These are phyloP conservation scores for Leccinellum luteum DNA, from an alignment of 768 basidiomycete species.

Conservation along the genomic window DNA sequence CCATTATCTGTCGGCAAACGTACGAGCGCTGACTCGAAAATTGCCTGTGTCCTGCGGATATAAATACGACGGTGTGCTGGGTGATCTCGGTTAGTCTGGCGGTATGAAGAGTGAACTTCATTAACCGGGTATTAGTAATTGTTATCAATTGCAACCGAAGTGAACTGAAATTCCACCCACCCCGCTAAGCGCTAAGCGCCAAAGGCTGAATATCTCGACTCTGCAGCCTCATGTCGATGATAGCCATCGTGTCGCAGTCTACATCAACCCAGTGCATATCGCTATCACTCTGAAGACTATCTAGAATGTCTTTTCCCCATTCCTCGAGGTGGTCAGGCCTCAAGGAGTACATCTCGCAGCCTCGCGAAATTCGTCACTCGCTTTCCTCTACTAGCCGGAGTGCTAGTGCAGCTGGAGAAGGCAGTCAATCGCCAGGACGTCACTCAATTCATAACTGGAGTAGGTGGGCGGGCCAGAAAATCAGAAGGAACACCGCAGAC, in stretches of 20 bases:
- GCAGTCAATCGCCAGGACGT: conserved; percentile 18
- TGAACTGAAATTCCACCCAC: neutral
- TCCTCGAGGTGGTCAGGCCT: conserved; percentile 36
- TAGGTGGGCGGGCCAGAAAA: conserved; percentile 63
- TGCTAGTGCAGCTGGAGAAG: conserved; percentile 16
- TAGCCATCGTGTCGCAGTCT: conserved; percentile 7
- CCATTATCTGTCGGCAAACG: conserved; percentile 7
- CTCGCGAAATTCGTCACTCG: conserved; percentile 35
- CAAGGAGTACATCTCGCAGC: conserved; percentile 50
- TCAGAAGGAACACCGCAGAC: conserved; percentile 31
- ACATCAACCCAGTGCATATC: neutral
- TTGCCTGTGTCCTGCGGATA: neutral
- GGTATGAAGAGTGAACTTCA: neutral
- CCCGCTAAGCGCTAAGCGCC: neutral
- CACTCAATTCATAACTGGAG: conserved; percentile 46
- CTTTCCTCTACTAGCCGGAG: conserved; percentile 19
- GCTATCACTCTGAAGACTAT: conserved; percentile 3
- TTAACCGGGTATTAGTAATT: neutral
- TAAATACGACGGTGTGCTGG: neutral
- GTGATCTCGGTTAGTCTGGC: neutral
- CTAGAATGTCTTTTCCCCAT: conserved; percentile 29
- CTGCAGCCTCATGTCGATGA: conserved; percentile 5
- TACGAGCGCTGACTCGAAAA: conserved; percentile 1
- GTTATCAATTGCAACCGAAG: neutral
- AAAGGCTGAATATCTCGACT: neutral